Evolutionary conservation across 2,329 filamentous ascomycete genomes (phyloP), one percentile per base, ranked within the genome.

Genomic region (Fusarium brachygibbosum): DNA sequence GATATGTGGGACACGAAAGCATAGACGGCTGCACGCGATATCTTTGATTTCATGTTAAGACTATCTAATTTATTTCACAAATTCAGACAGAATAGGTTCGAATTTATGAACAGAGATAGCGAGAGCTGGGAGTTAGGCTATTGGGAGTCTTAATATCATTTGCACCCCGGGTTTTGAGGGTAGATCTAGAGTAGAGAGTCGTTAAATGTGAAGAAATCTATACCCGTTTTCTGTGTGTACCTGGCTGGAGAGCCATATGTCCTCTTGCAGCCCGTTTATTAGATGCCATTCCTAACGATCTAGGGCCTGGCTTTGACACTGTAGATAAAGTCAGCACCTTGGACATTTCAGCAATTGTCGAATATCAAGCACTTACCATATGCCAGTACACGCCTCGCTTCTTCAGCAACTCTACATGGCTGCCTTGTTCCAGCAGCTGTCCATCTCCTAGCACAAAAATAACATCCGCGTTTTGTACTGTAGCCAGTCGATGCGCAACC

Each of bases 381-480:
- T 85, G 81, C 83, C 84, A 88, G 64, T 88, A 88, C 8, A 86
- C 81, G 2, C 86, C 86, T 71, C 76, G 83, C 78, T 81, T 80
- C 76, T 78, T 82, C 63, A 88, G 64, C 61, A 88, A 70, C 71
- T 88, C 86, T 3, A 61, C 60, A 63, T 88, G 86, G 19, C 74
- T 87, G 13, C 86, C 86, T 74, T 84, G 79, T 76, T 88, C 86
- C 13, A 88, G 74, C 42, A 88, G 80, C 69, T 82, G 85, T 25
- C 90, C 79, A 63, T 89, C 85, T 13, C 91, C 91, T 48, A 96
- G 87, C 1, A 95, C 91, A 72, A 92, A 93, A 41, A 94, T 94
- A n/a, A 90, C 82, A 76, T 95, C 90, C 2, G 92, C 91, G 70
- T 94, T 91, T 77, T 92, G 91, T 21, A 94, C 89, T 14, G 91